phyloP scores from a whole-genome alignment of 2,329 filamentous ascomycete species.

The Ophiostoma triangulosporum region DNA sequence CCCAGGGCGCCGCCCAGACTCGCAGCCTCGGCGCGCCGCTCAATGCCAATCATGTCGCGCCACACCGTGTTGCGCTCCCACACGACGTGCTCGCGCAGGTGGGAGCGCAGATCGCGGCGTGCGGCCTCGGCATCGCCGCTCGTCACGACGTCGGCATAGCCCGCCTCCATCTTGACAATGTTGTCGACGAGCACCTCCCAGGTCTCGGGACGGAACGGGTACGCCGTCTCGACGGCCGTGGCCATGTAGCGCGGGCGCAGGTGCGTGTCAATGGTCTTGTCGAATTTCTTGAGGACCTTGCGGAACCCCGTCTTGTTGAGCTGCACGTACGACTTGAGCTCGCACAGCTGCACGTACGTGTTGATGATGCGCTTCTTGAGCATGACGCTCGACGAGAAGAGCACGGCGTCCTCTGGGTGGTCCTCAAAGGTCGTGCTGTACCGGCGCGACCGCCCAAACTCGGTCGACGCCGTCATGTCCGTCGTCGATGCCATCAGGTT shows the following conservation, averaged over 20 bases:
- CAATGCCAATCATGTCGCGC: conserved; percentile 97
- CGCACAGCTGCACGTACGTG: conserved; percentile 83
- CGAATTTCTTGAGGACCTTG: conserved; percentile 96
- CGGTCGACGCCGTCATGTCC: conserved; percentile 49
- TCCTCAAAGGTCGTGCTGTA: conserved; percentile 61
- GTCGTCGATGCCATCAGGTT: conserved; percentile 27
- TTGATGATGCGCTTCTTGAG: conserved; percentile 83
- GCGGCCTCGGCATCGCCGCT: conserved; percentile 65
- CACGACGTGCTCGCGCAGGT: conserved; percentile 90
- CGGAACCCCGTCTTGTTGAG: conserved; percentile 93
- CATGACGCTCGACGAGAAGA: conserved; percentile 58
- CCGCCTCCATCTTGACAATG: conserved; percentile 60
- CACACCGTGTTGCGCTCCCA: conserved; percentile 99
- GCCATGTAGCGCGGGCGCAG: conserved; percentile 67
- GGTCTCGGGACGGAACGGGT: conserved; percentile 66
- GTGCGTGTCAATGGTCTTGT: conserved; percentile 82
- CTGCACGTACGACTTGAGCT: conserved; percentile 90
- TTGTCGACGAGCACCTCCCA: conserved; percentile 56
- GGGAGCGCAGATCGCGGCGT: conserved; percentile 73
- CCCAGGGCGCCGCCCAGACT: conserved; percentile 82
- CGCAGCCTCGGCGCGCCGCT: conserved; percentile 86
- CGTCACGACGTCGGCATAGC: conserved; percentile 72
- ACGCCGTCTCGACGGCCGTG: conserved; percentile 58
- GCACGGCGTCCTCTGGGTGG: conserved; percentile 59
- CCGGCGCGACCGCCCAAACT: conserved; percentile 44